These are phyloP conservation scores for Aspergillus saccharolyticus DNA, from an alignment of 495 filamentous ascomycete species.

Conservation along the genomic window DNA sequence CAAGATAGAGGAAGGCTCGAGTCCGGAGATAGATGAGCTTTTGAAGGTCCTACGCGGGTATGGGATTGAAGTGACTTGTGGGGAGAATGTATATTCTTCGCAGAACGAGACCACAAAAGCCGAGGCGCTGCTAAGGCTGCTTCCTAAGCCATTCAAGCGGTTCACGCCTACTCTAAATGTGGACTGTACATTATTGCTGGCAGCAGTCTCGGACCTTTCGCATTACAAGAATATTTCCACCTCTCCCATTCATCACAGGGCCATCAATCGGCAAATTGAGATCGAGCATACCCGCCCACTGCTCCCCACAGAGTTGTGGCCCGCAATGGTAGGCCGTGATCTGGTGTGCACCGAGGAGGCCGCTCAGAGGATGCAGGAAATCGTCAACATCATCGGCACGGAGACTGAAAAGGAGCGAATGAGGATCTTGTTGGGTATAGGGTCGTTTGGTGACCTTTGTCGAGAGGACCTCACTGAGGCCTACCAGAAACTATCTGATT, in stretches of 20 bases:
- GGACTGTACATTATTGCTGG: conserved; percentile 70
- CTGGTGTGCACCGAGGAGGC: conserved; percentile 62
- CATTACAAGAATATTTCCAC: conserved; percentile 42
- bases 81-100: conserved; percentile 20
- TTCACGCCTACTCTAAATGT: conserved; percentile 62
- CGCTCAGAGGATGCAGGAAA: conserved; percentile 57
- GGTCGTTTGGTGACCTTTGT: conserved; percentile 21
- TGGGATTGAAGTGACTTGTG: conserved; percentile 50
- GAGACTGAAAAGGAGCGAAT: conserved; percentile 54
- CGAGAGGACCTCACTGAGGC: conserved; percentile 29
- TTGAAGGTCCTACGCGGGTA: conserved; percentile 52
- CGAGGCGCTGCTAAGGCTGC: conserved; percentile 39
- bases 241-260: conserved; percentile 45
- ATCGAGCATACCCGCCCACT: conserved; percentile 57
- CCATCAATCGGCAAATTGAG: conserved; percentile 60
- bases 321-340: conserved; percentile 47
- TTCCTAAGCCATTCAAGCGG: conserved; percentile 47
- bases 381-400: conserved; percentile 63
- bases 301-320: conserved; percentile 58
- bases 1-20: conserved; percentile 45
- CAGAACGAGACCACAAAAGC: conserved; percentile 19
- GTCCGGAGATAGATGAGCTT: conserved; percentile 52
- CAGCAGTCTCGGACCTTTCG: conserved; percentile 66
- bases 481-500: conserved; percentile 47
- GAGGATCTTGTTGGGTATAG: conserved; percentile 47